These are phyloP conservation scores for Sporothrix schenckii DNA, from an alignment of 2,329 filamentous ascomycete species.

Conservation along the genomic window DNA sequence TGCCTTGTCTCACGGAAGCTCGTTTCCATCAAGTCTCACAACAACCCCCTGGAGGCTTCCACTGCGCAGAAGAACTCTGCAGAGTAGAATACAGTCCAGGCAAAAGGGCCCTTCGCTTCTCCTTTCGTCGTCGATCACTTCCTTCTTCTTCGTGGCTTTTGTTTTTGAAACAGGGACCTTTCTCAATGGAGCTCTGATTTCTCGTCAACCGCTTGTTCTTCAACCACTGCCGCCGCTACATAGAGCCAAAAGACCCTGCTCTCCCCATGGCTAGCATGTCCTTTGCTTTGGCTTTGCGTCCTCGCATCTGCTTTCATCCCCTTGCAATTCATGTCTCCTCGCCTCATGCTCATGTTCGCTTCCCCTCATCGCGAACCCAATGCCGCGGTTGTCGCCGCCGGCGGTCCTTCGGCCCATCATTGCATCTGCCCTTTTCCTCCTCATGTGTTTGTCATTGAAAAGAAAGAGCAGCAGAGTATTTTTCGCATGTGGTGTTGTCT, in stretches of 20 bases:
- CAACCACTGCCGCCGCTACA: neutral
- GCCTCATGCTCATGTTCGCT: neutral
- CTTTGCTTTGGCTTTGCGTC: slow-evolving; percentile 7
- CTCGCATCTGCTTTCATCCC: neutral
- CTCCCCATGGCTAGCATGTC: slow-evolving; percentile 7
- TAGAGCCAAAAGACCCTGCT: neutral
- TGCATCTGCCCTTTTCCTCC: neutral
- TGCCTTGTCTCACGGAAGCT: neutral
- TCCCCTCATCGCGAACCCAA: neutral
- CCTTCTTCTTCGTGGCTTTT: slow-evolving; percentile 1
- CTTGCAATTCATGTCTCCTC: neutral
- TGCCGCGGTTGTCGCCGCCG: slow-evolving; percentile 27
- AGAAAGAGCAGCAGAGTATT: neutral
- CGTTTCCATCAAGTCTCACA: slow-evolving; percentile 4
- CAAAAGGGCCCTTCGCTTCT: neutral
- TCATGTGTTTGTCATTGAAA: neutral
- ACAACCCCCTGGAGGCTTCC: neutral
- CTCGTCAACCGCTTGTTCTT: neutral
- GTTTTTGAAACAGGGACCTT: neutral
- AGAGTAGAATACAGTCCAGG: neutral
- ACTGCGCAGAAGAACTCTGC: slow-evolving; percentile 9
- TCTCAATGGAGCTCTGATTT: neutral
- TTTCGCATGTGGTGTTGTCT: slow-evolving; percentile 5
- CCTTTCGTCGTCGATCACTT: slow-evolving; percentile 6
- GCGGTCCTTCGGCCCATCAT: slow-evolving; percentile 28